Evolutionary conservation across 2,329 filamentous ascomycete species (phyloP), one percentile per base, ranked within the genome.

Genomic region (Byssoonygena ceratinophila): DNA sequence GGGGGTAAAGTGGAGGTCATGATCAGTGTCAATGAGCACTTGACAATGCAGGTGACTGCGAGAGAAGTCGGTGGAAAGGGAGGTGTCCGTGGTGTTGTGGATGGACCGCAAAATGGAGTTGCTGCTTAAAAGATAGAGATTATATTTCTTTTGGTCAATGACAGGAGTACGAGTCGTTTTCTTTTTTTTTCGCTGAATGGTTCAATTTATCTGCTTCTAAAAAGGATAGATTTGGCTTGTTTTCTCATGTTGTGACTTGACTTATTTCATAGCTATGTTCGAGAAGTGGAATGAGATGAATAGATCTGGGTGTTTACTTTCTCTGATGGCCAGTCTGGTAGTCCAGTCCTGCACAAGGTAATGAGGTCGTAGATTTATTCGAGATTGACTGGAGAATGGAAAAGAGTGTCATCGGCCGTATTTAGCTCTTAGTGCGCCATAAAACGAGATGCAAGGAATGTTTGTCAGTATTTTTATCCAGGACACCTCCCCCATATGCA

Each of bases 1-100:
- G 85, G 82, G 54, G 80, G 81, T 63, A 95, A 95, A 76, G 82
- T 98, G 59, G 92, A 98, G 76, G 83, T 97, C 51, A 94, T 88
- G 67, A 80, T 97, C 64, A 94, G 91, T 68, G 84, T 97, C 59
- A 80, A 78, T 52, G 83, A 81, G 23, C 89, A 97, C 66, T 74
- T 96, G 53, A 77, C 77, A 59, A 78, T 96, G 57, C 87, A 85
- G 46, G 77, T 95, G 59, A 86, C 90, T 39, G 83, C 84, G 53
- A 79, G 91, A 58, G 89, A 94, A 69, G 84, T 95, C 46, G 90
- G 91, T 58, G 85, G 81, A 55, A 91, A 94, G 76, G 85, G 85
- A 40, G 90, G 88, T 60, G 82, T 92, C 55, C 76, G 88, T 61
- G 87, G 86, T 45, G 68, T 64, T 50, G 65, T 80, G 45, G 74